phyloP scores from a whole-genome alignment of 352 stramenopile species.

The Globisporangium heterothallicum region DNA sequence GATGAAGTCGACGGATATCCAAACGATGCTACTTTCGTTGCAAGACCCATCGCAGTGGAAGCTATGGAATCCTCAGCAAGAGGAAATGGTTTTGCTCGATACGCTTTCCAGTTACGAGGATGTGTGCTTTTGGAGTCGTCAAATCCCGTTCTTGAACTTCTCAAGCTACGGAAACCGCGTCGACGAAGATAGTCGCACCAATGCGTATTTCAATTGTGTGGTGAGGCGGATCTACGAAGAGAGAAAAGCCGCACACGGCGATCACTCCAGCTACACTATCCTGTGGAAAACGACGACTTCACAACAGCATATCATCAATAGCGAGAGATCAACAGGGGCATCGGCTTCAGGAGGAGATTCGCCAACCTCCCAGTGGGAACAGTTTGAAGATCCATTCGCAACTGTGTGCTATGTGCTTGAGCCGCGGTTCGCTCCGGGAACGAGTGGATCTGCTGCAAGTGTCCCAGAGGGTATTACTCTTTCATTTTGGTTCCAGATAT shows the following conservation, averaged over 20 bases:
- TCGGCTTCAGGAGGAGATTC: neutral
- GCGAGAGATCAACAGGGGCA: neutral
- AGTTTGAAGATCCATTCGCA: constrained; percentile 28
- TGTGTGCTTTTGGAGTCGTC: constrained; percentile 32
- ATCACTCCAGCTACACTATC: constrained; percentile 17
- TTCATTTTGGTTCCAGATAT: constrained; percentile 29
- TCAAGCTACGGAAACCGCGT: constrained; percentile 16
- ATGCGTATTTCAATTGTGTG: constrained; percentile 24
- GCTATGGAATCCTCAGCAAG: constrained; percentile 15
- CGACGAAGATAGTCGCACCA: constrained; percentile 8
- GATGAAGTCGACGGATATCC: constrained; percentile 16
- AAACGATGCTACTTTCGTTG: constrained; percentile 17
- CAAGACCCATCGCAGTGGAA: constrained; percentile 16
- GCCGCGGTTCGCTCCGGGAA: constrained; percentile 1
- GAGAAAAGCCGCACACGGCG: neutral
- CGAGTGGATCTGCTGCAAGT: constrained; percentile 1
- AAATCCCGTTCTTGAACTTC: constrained; percentile 24
- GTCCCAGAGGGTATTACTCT: constrained; percentile 8
- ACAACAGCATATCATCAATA: constrained; percentile 16
- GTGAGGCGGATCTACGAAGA: constrained; percentile 27
- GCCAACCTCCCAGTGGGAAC: constrained; percentile 15
- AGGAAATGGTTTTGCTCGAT: constrained; percentile 23
- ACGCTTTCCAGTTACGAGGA: constrained; percentile 24
- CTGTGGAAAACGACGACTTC: constrained; percentile 36
- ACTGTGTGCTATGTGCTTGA: constrained; percentile 31